A percentile compares a stretch with the other conserved stretches of the same genome.
phyloP scores from a whole-genome alignment of 306 rosid genomes.

The Canavalia gladiata region DNA sequence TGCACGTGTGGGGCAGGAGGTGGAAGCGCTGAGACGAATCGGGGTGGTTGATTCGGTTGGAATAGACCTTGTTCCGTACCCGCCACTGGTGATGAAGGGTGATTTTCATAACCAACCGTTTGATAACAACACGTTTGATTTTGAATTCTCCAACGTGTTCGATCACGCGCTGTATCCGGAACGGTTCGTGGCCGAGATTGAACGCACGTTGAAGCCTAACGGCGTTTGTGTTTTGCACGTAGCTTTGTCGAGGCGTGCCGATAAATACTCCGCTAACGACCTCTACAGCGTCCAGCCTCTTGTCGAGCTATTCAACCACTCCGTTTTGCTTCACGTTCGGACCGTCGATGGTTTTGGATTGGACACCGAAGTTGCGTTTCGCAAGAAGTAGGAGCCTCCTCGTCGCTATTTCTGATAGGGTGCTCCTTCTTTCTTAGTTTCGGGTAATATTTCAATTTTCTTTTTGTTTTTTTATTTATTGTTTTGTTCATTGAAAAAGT shows the following conservation, averaged over 20 bases:
- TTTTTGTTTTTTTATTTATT: not conserved
- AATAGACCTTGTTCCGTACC: conserved; percentile 85
- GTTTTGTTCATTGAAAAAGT: conserved; percentile 12
- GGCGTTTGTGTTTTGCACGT: conserved; percentile 91
- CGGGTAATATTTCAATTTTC: not conserved
- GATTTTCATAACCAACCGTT: conserved; percentile 91
- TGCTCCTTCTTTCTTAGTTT: not conserved
- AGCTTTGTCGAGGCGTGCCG: conserved; percentile 68
- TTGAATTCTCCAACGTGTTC: conserved; percentile 94
- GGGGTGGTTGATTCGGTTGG: conserved; percentile 80
- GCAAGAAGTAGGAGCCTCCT: conserved; percentile 45
- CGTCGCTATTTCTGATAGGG: conserved; percentile 25
- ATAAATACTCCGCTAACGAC: conserved; percentile 93
- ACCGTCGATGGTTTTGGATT: conserved; percentile 84
- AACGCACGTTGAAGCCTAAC: conserved; percentile 77
- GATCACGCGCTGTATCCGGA: conserved; percentile 93
- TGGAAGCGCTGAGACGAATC: conserved; percentile 74
- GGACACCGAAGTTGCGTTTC: conserved; percentile 82
- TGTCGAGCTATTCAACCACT: conserved; percentile 60
- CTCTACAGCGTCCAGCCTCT: conserved; percentile 74
- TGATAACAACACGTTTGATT: conserved; percentile 65
- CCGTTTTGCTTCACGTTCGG: conserved; percentile 65
- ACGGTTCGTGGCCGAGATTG: conserved; percentile 80
- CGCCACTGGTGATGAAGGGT: conserved; percentile 79
- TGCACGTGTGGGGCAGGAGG: conserved; percentile 93